These are phyloP conservation scores for Lactifluus volemus DNA, from an alignment of 768 basidiomycete genomes.

Conservation along the genomic window DNA sequence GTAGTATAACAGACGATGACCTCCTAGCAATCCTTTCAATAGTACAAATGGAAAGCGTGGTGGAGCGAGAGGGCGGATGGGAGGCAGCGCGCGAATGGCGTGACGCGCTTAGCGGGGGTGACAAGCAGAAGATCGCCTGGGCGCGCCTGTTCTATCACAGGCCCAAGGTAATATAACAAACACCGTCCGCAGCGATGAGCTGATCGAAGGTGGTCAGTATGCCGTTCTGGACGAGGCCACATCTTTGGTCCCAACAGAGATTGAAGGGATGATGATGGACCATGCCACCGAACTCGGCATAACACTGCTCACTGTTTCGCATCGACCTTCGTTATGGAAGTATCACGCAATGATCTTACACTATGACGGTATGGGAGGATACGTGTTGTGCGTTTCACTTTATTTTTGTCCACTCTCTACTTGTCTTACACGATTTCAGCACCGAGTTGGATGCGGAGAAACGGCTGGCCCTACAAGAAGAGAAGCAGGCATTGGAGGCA, in stretches of 20 bases:
- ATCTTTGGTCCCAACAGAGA: constrained; percentile 83
- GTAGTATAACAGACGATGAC: constrained; percentile 66
- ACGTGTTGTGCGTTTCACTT: constrained; percentile 68
- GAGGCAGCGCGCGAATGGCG: constrained; percentile 85
- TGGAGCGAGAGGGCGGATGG: constrained; percentile 97
- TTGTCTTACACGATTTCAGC: constrained; percentile 32
- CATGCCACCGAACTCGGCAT: constrained; percentile 81
- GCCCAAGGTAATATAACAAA: constrained; percentile 56
- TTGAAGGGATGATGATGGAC: constrained; percentile 94
- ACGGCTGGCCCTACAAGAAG: constrained; percentile 84
- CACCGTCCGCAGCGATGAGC: background rate
- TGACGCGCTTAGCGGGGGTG: constrained; percentile 87
- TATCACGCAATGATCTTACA: constrained; percentile 85
- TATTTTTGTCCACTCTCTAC: background rate
- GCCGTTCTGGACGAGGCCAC: constrained; percentile 97
- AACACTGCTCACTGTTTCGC: constrained; percentile 90
- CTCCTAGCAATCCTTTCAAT: constrained; percentile 61
- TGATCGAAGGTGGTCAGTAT: constrained; percentile 45
- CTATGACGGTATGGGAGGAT: constrained; percentile 91
- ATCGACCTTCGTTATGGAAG: constrained; percentile 90
- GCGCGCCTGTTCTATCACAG: constrained; percentile 92
- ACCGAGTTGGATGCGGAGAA: constrained; percentile 86
- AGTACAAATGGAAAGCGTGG: constrained; percentile 79
- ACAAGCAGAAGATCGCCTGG: constrained; percentile 97
- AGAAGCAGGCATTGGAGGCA: constrained; percentile 82